Conservation (phyloP, 2,329 filamentous ascomycete species). For the Septoria petroselini region DNA sequence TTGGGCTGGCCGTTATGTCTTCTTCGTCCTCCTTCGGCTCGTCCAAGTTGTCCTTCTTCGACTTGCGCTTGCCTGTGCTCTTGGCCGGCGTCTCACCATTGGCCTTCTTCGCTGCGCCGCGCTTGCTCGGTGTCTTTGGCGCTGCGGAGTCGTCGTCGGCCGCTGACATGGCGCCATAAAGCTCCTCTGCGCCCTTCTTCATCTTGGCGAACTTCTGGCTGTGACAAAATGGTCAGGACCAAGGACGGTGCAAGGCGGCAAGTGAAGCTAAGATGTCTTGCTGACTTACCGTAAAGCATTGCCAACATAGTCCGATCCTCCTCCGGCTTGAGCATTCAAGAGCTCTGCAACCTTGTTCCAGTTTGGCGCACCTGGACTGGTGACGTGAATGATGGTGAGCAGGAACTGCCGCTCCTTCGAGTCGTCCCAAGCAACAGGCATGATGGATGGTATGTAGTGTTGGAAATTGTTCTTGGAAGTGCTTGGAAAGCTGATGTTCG, state of each 20-base stretch:
- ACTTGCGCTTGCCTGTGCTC: constrained; percentile 24
- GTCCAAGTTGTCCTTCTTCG: constrained; percentile 19
- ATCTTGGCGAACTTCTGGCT: constrained; percentile 30
- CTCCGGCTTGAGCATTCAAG: constrained; percentile 11
- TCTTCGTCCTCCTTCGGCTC: constrained; percentile 19
- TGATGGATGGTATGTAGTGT: constrained; percentile 3
- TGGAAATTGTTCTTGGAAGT: no score
- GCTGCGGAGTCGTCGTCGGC: constrained; percentile 8
- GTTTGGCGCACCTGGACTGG: constrained; percentile 10
- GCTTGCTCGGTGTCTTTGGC: constrained; percentile 23
- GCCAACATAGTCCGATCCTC: constrained; percentile 21
- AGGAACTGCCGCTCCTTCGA: constrained; percentile 16
- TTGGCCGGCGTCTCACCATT: constrained; percentile 18
- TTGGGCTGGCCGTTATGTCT: constrained; percentile 9
- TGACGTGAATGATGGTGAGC: constrained; percentile 15
- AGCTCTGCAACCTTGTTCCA: constrained; percentile 25
- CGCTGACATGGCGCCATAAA: constrained; percentile 20
- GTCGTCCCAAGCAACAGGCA: constrained; percentile 18
- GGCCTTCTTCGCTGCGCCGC: constrained; percentile 16
- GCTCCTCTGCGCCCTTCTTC: constrained; percentile 22
- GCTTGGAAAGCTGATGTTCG: no score
- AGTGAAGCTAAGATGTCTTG: no score
- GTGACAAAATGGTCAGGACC: background rate
- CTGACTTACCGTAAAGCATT: constrained; percentile 22
- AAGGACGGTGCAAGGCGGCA: background rate